Evolutionary conservation across 2,329 filamentous ascomycete species (phyloP), one percentile per base, ranked within the genome.

Genomic region (Delphinella strobiligena): DNA sequence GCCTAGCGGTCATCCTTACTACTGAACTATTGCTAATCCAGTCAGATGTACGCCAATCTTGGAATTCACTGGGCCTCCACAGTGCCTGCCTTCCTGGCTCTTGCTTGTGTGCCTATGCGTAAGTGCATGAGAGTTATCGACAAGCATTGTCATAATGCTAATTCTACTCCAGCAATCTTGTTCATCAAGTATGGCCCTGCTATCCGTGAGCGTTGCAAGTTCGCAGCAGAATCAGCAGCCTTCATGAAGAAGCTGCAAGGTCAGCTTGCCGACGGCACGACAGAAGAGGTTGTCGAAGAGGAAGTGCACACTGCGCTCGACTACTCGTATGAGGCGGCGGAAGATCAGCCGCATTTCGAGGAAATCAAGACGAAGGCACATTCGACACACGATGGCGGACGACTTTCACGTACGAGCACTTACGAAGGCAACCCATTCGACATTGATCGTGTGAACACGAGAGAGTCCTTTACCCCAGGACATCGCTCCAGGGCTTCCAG

Each of bases 51-150:
- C 12, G 45, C 45, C 33, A 43, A 49, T 2, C 50, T 61, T 2
- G 80, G 82, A 35, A 78, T 82, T 41, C 80, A 87, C 61, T 88
- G 82, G 83, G 83, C 80, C 1, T 76, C 71, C 24, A 76, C 74
- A 0, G 64, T 89, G 11, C 82, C 82, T 0, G 84, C 77, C 1
- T 88, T 89, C 61, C 64, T 89, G 3, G 74, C 81, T 0, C 56
- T 87, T 3, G 71, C 69, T 9, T 87, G 82, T 58, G 64, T 85
- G 14, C 81, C 83, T 0, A 80, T 83, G 52, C 22, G n/a, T n/a
- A n/a, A n/a, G n/a, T n/a, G n/a, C n/a, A n/a, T n/a, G n/a, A n/a
- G n/a, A n/a, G n/a, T n/a, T n/a, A n/a, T n/a, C n/a, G n/a, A n/a
- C n/a, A n/a, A n/a, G n/a, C n/a, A n/a, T n/a, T n/a, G n/a, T n/a